Evolutionary conservation across 2,329 filamentous ascomycete species (phyloP), one percentile per base, ranked within the genome.

Genomic region (Cucurbitaria berberidis): DNA sequence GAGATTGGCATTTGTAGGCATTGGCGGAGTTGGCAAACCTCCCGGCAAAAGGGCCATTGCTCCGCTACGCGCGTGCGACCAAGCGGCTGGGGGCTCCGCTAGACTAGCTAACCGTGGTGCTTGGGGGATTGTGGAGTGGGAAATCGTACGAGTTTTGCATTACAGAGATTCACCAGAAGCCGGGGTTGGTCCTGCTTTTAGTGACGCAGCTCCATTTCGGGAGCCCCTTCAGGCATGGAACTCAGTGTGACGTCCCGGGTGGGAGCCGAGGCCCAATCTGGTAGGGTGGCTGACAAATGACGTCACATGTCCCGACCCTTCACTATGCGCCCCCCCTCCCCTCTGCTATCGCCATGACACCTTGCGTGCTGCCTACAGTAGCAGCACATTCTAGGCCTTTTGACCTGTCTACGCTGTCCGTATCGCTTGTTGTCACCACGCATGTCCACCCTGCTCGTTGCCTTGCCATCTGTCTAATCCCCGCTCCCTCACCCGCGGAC

Each of bases 81-180:
- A 26, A 42, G 30, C 36, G 47, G 30, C 55, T 55, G 55, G 52
- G 55, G 52, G 42, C 49, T 48, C 19, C 41, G 38, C 51, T 46
- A 41, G 55, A 45, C 46, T 50, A 53, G 43, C 46, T 50, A 34
- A 45, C 42, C 46, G 47, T 49, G 46, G 27, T 40, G 49, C 44
- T 44, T 49, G 29, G 29, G 35, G 44, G 36, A 26, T 42, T 44
- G 50, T 45, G 46, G 32, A 35, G 41, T 32, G 36, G 54, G 39
- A 36, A 40, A 65, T 68, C 65, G 60, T 68, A 68, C 60, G 62
- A 64, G 46, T 39, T 53, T 51, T 60, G 58, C 56, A 60, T 59
- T 32, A 35, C 34, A 42, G 40, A 42, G 11, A 24, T n/a, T 38
- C 19, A 40, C 38, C 39, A 24, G 16, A 40, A 36, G 26, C 43